Base-by-base conservation (phyloP, 1,284 basidiomycete species). In the Naganishia liquefaciens region DNA sequence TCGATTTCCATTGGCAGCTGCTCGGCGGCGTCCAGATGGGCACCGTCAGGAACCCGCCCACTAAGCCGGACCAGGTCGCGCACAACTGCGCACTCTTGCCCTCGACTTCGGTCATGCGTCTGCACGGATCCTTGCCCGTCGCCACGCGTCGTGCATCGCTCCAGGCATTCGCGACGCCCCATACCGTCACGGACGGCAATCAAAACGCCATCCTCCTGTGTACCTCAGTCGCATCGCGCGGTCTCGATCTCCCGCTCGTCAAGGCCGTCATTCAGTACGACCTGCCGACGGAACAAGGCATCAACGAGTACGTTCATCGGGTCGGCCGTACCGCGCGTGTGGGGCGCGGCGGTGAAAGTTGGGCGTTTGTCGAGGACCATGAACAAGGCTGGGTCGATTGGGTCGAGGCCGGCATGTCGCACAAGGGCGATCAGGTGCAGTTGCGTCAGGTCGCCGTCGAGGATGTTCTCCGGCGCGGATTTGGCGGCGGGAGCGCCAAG, bases 291-390 rank as follows among this genome's bases (percentile, higher is more conserved):
- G 96, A 99, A 80, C 91, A 93, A 17, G 95, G 96, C 2, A 88
- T 89, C 19, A 96, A 90, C 25, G 96, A 99, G 77, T 99, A 99
- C 73, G 87, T 99, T 5, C 96, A 99, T 80, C 86, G 96, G 51
- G 91, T 99, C 6, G 96, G 96, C 28, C 87, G 96, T 67, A 99
- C 96, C 1, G 96, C 96, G 10, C 91, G 96, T 77, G 95, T 89
- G 1, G 96, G 96, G 21, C 90, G 83, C 67, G 82, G 84, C 13
- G 88, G 88, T 54, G 91, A 98, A 77, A 91, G 92, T 2, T 99
- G 95, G 93, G 88, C 89, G 69, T 87, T 99, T 68, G 86, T 99
- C 42, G 93, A 93, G 0, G 90, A 86, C 67, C 69, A 70, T 30
- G 96, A 99, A 79, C 78, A 82, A 2, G 88, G 85, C 39, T 98